A percentile compares a stretch with the other conserved stretches of the same genome.
Conservation (phyloP, 2,329 filamentous ascomycete species). For the Penicillium occitanis region DNA sequence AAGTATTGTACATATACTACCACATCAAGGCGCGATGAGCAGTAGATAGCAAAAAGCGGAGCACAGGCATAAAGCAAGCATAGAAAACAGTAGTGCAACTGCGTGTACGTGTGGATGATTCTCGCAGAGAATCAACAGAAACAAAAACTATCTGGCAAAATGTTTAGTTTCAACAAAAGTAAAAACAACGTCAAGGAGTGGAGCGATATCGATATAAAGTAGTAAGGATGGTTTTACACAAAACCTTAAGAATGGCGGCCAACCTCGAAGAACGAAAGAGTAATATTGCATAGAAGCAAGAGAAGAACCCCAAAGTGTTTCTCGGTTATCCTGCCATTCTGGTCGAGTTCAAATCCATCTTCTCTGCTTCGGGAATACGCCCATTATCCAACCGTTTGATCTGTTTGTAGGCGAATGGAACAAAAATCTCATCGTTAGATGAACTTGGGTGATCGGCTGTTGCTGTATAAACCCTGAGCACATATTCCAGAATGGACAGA, state of each 20-base stretch:
- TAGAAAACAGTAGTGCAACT: conserved; percentile 3
- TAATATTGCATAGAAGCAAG: conserved; percentile 11
- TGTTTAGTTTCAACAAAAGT: conserved; percentile 21
- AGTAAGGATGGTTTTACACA: conserved; percentile 17
- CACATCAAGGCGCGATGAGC: conserved; percentile 14
- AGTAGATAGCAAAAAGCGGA: not conserved
- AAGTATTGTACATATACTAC: conserved; percentile 15
- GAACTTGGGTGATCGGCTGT: conserved; percentile 54
- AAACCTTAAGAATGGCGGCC: conserved; percentile 11
- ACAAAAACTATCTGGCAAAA: conserved; percentile 30
- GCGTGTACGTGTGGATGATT: conserved; percentile 29
- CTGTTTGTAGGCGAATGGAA: conserved; percentile 24
- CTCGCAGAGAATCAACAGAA: conserved; percentile 31
- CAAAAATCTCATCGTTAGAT: conserved; percentile 44
- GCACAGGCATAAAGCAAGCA: conserved; percentile 7
- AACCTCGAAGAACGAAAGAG: conserved; percentile 17
- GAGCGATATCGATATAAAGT: conserved; percentile 24
- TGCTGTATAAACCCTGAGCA: conserved; percentile 39
- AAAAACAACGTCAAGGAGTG: conserved; percentile 29
- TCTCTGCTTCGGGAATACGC: conserved; percentile 30
- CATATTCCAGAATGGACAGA: conserved; percentile 21
- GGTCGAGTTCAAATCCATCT: conserved; percentile 29
- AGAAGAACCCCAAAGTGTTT: conserved; percentile 13
- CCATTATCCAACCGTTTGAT: conserved; percentile 34
- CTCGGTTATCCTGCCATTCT: conserved; percentile 39